Percentiles rank a stretch among this genome's conserved stretches.
Conservation (phyloP, 352 stramenopile genomes). For the Phytophthora cryptogea region DNA sequence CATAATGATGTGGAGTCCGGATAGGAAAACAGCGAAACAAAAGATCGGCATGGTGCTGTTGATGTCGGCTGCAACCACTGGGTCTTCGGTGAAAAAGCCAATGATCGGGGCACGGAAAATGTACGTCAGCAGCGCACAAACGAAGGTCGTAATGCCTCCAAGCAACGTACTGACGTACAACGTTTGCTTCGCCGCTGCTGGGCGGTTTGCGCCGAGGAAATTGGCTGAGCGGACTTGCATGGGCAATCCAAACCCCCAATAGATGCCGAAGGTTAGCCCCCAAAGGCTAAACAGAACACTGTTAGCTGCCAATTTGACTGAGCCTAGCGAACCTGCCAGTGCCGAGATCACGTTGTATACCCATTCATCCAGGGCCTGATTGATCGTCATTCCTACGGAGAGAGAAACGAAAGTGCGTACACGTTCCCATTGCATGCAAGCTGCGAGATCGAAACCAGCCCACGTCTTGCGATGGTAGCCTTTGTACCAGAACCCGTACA, state of each 20-base stretch:
- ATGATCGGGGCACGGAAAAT: constrained; percentile 65
- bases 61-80: constrained; percentile 57
- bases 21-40: constrained; percentile 75
- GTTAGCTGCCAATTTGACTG: constrained; percentile 71
- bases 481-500: constrained; percentile 84
- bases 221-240: constrained; percentile 81
- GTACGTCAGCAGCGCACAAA: constrained; percentile 61
- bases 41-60: constrained; percentile 70
- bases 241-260: constrained; percentile 82
- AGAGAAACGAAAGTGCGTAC: constrained; percentile 70
- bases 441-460: constrained; percentile 56
- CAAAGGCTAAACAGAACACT: constrained; percentile 86
- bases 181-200: constrained; percentile 59
- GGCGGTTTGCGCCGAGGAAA: constrained; percentile 74
- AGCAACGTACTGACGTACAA: constrained; percentile 71
- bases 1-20: constrained; percentile 76
- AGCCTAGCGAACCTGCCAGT: constrained; percentile 64
- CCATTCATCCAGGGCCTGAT: constrained; percentile 81
- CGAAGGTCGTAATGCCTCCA: constrained; percentile 52
- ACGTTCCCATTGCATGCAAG: constrained; percentile 70
- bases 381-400: constrained; percentile 77
- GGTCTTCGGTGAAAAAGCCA: constrained; percentile 68
- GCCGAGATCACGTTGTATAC: constrained; percentile 79
- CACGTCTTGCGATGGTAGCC: constrained; percentile 81
- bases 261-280: constrained; percentile 81